Evolutionary conservation across 140 eudicot genomes (phyloP).

Genomic region (Stevia rebaudiana): DNA sequence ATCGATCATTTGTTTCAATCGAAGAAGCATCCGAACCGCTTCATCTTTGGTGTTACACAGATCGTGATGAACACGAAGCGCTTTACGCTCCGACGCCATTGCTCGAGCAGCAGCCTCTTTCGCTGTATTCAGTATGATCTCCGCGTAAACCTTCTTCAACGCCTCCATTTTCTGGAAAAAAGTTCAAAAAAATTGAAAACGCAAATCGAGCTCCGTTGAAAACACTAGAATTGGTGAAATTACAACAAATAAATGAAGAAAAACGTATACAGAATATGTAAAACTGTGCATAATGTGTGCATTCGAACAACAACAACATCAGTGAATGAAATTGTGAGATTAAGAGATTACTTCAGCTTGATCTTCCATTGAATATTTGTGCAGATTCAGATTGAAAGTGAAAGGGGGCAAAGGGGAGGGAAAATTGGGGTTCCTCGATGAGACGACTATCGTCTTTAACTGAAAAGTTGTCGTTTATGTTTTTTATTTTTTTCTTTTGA

Average conservation of each 20-base stretch:
- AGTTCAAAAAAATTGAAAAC: slow-evolving; percentile 6
- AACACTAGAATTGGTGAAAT: background rate
- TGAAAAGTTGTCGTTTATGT: slow-evolving; percentile 28
- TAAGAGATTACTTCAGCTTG: slow-evolving; percentile 26
- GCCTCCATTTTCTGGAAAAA: slow-evolving; percentile 44
- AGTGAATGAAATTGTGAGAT: background rate
- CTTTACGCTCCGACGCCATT: slow-evolving; percentile 58
- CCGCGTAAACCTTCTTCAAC: slow-evolving; percentile 71
- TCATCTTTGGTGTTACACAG: slow-evolving; percentile 48
- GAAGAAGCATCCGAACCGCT: slow-evolving; percentile 50
- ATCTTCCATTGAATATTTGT: slow-evolving; percentile 25
- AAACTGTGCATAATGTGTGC: slow-evolving; percentile 9
- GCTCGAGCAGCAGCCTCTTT: slow-evolving; percentile 76
- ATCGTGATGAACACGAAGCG: slow-evolving; percentile 46
- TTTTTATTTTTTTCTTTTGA: background rate
- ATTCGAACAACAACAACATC: background rate
- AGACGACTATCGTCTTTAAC: slow-evolving; percentile 25
- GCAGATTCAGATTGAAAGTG: slow-evolving; percentile 19
- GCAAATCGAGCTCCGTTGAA: background rate
- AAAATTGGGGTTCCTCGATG: slow-evolving; percentile 19
- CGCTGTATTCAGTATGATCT: slow-evolving; percentile 62
- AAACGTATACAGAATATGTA: background rate
- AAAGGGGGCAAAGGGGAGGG: slow-evolving; percentile 24
- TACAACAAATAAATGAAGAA: background rate
- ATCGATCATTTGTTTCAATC: slow-evolving; percentile 49